Conservation (phyloP, 1,284 basidiomycete genomes). For the Ceratobasidium sp. region DNA sequence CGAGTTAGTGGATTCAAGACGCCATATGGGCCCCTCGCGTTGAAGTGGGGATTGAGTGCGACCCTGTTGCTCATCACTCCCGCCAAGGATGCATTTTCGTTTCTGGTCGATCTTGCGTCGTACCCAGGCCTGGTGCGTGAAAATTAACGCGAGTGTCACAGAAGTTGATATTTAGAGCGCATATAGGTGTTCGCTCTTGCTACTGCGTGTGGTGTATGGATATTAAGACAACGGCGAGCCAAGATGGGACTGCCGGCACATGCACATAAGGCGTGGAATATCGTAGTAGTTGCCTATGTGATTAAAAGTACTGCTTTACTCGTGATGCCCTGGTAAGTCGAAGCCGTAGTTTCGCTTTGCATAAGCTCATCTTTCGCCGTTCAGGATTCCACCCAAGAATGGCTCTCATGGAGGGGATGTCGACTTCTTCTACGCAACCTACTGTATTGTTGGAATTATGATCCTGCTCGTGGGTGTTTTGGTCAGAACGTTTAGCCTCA, state of each 20-base stretch:
- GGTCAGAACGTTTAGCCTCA: background rate
- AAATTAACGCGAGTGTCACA: conserved; percentile 55
- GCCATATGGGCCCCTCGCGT: conserved; percentile 59
- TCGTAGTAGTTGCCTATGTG: conserved; percentile 58
- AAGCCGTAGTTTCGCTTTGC: too few species aligned
- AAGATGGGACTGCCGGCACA: conserved; percentile 55
- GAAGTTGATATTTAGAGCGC: conserved; percentile 17
- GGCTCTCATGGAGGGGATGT: conserved; percentile 51
- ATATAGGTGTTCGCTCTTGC: conserved; percentile 60
- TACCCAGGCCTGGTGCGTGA: conserved; percentile 53
- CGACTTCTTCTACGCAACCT: conserved; percentile 58
- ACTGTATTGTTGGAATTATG: conserved; percentile 55
- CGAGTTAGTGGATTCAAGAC: conserved; percentile 55
- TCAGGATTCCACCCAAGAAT: conserved; percentile 57
- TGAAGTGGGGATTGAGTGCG: conserved; percentile 64
- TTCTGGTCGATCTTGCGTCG: conserved; percentile 56
- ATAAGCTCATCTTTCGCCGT: too few species aligned
- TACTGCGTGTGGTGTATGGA: conserved; percentile 60
- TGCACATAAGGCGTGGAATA: conserved; percentile 61
- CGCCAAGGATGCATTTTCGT: conserved; percentile 67
- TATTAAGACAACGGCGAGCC: conserved; percentile 59
- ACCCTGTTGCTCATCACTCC: conserved; percentile 68
- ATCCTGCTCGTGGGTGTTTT: conserved; percentile 49
- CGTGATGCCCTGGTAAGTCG: conserved; percentile 63
- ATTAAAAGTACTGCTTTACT: conserved; percentile 61